phyloP scores from a whole-genome alignment of 768 basidiomycete species.

The Rhodotorula babjevae region DNA sequence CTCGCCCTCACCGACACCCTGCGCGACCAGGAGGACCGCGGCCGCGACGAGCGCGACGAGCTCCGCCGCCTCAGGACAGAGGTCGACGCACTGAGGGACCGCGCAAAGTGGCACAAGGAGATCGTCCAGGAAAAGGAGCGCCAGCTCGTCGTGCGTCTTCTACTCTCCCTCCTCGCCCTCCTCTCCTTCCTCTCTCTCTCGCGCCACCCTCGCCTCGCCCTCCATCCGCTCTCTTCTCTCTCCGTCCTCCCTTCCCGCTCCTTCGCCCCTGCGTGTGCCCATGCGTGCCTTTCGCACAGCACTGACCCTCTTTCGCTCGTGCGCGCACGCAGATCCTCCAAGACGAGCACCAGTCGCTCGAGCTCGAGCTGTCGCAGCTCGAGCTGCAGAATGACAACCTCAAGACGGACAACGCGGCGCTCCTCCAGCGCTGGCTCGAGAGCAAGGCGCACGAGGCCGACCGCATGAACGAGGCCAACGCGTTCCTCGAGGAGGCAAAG shows the following conservation, averaged over 20 bases:
- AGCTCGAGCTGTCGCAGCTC: conserved; percentile 83
- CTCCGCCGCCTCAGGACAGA: conserved; percentile 73
- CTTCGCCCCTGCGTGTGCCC: no score
- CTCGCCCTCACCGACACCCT: conserved; percentile 92
- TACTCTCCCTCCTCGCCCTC: no score
- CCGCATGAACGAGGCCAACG: conserved; percentile 65
- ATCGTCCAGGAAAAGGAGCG: conserved; percentile 64
- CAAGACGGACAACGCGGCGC: conserved; percentile 85
- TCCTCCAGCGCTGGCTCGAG: conserved; percentile 94
- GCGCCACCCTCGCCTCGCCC: no score
- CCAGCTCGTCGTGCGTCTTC: conserved; percentile 27
- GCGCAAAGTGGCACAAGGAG: conserved; percentile 78
- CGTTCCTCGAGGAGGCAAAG: conserved; percentile 28
- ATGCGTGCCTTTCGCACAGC: neutral
- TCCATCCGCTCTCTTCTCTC: no score
- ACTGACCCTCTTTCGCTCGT: no score
- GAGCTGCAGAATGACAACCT: conserved; percentile 81
- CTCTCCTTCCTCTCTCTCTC: neutral
- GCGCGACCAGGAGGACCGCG: conserved; percentile 83
- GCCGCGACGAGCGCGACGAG: conserved; percentile 73
- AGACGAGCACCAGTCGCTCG: conserved; percentile 88
- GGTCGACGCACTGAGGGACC: conserved; percentile 63
- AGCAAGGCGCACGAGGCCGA: conserved; percentile 77
- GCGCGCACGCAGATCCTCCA: conserved; percentile 69
- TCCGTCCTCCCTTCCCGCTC: no score